These are phyloP conservation scores for Aspergillus fischeri DNA, from an alignment of 2,329 filamentous ascomycete genomes.

Conservation along the genomic window DNA sequence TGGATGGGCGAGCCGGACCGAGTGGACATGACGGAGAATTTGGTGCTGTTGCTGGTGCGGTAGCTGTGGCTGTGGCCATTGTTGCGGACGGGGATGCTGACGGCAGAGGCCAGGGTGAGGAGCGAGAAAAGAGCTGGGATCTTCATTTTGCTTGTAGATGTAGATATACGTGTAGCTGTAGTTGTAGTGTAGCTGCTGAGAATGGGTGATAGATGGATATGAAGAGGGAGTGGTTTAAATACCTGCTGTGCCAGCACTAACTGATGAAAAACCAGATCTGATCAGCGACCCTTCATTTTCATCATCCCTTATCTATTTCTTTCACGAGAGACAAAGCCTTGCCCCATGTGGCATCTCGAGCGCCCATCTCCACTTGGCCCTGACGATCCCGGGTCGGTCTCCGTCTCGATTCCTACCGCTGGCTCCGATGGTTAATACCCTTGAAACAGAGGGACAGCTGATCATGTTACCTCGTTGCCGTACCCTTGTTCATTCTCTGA, in stretches of 20 bases:
- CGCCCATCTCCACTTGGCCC: neutral
- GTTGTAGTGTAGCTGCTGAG: too few species aligned
- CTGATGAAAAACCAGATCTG: too few species aligned
- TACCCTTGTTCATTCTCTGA: neutral
- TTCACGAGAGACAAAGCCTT: neutral
- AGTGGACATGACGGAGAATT: constrained; percentile 42
- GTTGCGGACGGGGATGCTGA: neutral
- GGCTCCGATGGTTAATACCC: neutral
- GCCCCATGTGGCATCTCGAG: neutral
- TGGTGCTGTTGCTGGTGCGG: neutral
- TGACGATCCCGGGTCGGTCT: neutral
- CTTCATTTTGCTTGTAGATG: constrained; percentile 1
- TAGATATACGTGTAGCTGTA: neutral
- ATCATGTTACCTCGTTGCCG: neutral
- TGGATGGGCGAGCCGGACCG: constrained; percentile 48
- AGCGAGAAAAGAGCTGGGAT: neutral
- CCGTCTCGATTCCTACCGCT: neutral
- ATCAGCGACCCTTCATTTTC: too few species aligned
- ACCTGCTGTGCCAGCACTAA: neutral
- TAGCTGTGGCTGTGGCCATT: neutral
- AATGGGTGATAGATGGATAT: too few species aligned
- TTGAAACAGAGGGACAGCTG: neutral
- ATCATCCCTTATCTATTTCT: neutral
- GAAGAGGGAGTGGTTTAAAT: neutral
- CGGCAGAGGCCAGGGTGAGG: neutral